Evolutionary conservation across 2,329 filamentous ascomycete species (phyloP), one percentile per base, ranked within the genome.

Genomic region (Piedraia hortae): DNA sequence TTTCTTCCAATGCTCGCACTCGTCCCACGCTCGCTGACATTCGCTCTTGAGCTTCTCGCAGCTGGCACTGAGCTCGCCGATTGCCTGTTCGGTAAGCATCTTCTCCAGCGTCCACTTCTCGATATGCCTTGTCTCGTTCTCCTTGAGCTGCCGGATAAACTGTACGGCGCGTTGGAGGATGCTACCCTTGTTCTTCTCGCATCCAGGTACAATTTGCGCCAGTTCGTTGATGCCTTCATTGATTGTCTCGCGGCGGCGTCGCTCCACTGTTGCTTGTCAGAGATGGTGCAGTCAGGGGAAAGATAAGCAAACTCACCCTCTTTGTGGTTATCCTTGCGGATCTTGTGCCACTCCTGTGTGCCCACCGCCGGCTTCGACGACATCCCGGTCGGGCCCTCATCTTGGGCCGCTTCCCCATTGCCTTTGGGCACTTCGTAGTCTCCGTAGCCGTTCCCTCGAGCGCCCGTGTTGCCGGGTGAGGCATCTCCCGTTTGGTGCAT

Each of bases 151-250:
- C 6, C 67, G 72, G 42, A 97, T 93, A 51, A 90, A 93, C 31
- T 77, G 68, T 6, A 91, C 82, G 0, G 85, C 78, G 15, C 82
- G 74, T 42, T 88, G 74, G 16, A 97, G 54, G 31, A 97, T 93
- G 2, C 78, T 88, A 1, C 85, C 85, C 49, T 97, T 97, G 54
- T 97, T 93, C 57, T 93, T 97, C 48, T 97, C 85, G 38, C 82
- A 91, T 8, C 78, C 78, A 0, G 85, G 85, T 0, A 97, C 85
- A 33, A 97, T 89, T 51, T 91, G 93, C 34, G 82, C 75, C 14
- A 97, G 62, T 46, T 93, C 85, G 40, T 91, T 93, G 36, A 97
- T 97, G 21, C 85, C 85, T 48, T 97, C 85, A 34, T 97, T 97
- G 44, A 97, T 97, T 0, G 85, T 91, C 48, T 97, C 85, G 31